Evolutionary conservation across 495 filamentous ascomycete species (phyloP), one percentile per base, ranked within the genome.

Genomic region (Astrocystis sublimbata): DNA sequence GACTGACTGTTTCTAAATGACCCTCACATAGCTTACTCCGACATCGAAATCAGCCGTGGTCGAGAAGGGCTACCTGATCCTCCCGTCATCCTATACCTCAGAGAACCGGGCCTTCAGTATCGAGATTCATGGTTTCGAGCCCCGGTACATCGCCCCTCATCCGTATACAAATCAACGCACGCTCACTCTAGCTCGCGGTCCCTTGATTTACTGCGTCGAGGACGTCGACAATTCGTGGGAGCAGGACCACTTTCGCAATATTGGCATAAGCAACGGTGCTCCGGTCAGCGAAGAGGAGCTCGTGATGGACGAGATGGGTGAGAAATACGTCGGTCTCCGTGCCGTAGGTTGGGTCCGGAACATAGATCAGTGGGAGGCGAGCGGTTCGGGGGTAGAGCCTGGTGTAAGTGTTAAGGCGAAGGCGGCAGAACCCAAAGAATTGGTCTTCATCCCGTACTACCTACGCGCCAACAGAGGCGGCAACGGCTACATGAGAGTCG

Each of bases 221-320:
- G 83, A 85, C 61, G 56, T 75, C 38, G 83, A 86, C 65, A 85
- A 86, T 64, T 63, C 76, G n/a, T 85, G 83, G 79, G 82, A 83
- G 60, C 56, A 75, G 30, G 72, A 83, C 63, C 84, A 86, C 71
- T 85, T 85, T 73, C 82, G 82, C 73, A 76, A 77, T 31, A 64
- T 80, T 36, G 75, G 73, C 38, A 70, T 81, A 54, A 49, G 69
- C 33, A 63, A 73, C 35, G 73, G 73, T 53, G 69, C 70, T 42
- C 67, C 66, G n/a, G 67, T 74, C 17, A 59, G 46, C 21, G 76
- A 76, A 42, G 66, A 71, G 47, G 64, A 69, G 35, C 67, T 75
- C 19, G 71, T 52, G 54, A 63, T 75, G 12, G 67, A 66, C 56
- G 60, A 69, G 51, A 62, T 65, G 31, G 64, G 68, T 45, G 75